Percentiles rank a stretch among this genome's conserved stretches.
These are phyloP conservation scores for Xylariales sp. DNA, from an alignment of 2,329 filamentous ascomycete species.

Conservation along the genomic window DNA sequence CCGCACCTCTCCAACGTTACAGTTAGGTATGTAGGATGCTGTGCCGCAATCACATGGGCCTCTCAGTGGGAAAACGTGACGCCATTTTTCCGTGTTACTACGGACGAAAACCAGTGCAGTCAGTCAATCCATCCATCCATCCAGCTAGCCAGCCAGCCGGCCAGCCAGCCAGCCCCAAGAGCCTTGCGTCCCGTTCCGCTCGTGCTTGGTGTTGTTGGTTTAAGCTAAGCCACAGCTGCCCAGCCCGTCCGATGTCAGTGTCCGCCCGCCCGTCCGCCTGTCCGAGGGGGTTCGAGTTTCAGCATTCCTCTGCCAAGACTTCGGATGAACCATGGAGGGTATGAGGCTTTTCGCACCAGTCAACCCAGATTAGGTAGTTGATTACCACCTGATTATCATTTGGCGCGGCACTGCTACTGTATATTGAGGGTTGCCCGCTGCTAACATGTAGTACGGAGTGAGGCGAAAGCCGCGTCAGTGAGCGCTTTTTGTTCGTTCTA, in stretches of 20 bases:
- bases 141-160: no score
- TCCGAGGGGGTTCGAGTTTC: neutral
- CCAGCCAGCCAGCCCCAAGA: neutral
- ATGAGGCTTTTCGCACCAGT: no score
- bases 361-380: no score
- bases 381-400: no score
- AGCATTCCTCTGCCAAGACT: neutral
- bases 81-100: conserved; percentile 4
- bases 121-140: neutral
- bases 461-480: no score
- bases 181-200: neutral
- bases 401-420: no score
- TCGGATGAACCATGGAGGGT: neutral
- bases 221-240: conserved; percentile 2
- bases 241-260: neutral
- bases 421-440: no score
- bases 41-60: conserved; percentile 17
- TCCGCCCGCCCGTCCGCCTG: conserved; percentile 3
- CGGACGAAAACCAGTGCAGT: conserved; percentile 17
- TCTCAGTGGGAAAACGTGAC: conserved; percentile 6
- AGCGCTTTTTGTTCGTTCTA: no score
- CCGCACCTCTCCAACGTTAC: neutral
- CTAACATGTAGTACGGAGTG: no score
- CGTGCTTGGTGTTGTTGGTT: neutral
- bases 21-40: conserved; percentile 3